Percentiles rank a stretch among this genome's conserved stretches.
These are phyloP conservation scores for Choanephora cucurbitarum DNA, from an alignment of 371 early-diverging fungal species.

Conservation along the genomic window DNA sequence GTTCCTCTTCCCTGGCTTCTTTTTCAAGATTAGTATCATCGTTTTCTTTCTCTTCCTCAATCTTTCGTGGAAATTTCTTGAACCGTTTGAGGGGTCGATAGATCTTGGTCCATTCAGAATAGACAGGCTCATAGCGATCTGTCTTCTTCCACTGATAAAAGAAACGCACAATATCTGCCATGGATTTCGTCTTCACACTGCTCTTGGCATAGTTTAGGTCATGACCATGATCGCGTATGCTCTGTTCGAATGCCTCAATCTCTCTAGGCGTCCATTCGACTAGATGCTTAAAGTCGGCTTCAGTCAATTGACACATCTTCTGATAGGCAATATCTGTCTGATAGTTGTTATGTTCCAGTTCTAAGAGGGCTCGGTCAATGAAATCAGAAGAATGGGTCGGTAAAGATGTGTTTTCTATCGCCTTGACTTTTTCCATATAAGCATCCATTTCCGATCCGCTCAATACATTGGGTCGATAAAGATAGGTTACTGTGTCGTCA, in stretches of 20 bases:
- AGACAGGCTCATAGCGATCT: conserved; percentile 65
- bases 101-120: conserved; percentile 71
- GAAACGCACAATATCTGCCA: conserved; percentile 67
- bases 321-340: conserved; percentile 60
- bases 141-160: conserved; percentile 81
- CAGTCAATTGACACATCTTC: conserved; percentile 48
- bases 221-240: conserved; percentile 69
- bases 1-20: conserved; percentile 23
- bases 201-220: conserved; percentile 68
- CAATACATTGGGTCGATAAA: conserved; percentile 27
- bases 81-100: conserved; percentile 57
- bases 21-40: conserved; percentile 6
- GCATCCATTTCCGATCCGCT: conserved; percentile 32
- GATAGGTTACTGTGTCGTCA: conserved; percentile 47
- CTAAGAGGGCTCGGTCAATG: conserved; percentile 63
- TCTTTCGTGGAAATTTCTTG: conserved; percentile 9
- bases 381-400: conserved; percentile 54
- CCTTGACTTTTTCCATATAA: conserved; percentile 52
- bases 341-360: conserved; percentile 57
- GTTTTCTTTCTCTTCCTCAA: conserved; percentile 25
- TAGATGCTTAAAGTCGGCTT: conserved; percentile 52
- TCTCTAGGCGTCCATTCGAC: conserved; percentile 66
- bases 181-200: conserved; percentile 51
- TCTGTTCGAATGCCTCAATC: conserved; percentile 66
- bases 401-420: conserved; percentile 40